Evolutionary conservation across 192 early-diverging fungal species (phyloP).

Genomic region (Coemansia sp.): DNA sequence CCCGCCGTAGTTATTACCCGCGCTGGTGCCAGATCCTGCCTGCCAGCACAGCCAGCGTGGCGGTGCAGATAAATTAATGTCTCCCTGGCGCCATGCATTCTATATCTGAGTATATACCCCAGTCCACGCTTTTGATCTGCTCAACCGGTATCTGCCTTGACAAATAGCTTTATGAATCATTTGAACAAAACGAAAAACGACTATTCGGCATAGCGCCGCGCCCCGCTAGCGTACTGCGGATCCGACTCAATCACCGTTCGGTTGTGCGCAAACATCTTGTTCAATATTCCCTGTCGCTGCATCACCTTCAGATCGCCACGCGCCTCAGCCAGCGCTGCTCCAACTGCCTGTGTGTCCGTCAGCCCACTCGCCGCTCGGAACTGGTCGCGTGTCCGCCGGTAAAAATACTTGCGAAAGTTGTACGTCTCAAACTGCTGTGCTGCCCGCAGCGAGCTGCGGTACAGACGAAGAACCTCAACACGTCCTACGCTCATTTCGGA

Average conservation of each 20-base stretch:
- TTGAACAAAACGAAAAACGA: background rate
- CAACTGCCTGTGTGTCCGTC: conserved; percentile 10
- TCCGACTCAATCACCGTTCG: conserved; percentile 69
- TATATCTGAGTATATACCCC: background rate
- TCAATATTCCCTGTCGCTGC: conserved; percentile 75
- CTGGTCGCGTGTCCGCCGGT: conserved; percentile 75
- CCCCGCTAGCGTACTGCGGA: conserved; percentile 27
- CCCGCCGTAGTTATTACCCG: background rate
- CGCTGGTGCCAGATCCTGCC: background rate
- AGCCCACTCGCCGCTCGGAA: conserved; percentile 60
- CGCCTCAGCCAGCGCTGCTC: conserved; percentile 59
- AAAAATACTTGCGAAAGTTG: conserved; percentile 87
- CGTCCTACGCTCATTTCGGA: conserved; percentile 38
- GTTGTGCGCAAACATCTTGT: conserved; percentile 68
- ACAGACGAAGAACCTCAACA: conserved; percentile 69
- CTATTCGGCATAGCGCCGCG: conserved; percentile 24
- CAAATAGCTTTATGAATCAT: background rate
- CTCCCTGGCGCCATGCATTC: background rate
- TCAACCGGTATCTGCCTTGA: background rate
- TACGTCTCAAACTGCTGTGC: conserved; percentile 75
- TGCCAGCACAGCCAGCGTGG: background rate
- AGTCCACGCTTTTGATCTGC: background rate
- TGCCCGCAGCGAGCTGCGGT: conserved; percentile 73
- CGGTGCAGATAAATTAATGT: conserved; percentile 1
- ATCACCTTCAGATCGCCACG: conserved; percentile 69